phyloP scores from a whole-genome alignment of 805 yeast species.

The Metschnikowia bowlesiae region DNA sequence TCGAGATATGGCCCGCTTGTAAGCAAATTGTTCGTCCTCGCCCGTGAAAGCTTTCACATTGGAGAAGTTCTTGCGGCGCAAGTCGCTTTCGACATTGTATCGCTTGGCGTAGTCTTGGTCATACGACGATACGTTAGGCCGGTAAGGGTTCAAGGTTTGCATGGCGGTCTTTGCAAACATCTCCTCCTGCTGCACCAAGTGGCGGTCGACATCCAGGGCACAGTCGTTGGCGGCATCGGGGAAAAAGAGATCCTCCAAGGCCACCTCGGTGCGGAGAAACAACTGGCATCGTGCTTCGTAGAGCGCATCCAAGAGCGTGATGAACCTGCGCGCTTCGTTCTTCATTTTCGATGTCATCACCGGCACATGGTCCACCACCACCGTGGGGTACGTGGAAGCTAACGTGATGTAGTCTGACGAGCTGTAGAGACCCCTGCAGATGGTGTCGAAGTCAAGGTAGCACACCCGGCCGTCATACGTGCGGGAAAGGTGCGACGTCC shows the following conservation, averaged over 20 bases:
- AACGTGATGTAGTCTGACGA: constrained; percentile 69
- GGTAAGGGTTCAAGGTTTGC: constrained; percentile 57
- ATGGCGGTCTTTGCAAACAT: constrained; percentile 63
- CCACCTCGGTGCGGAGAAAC: constrained; percentile 47
- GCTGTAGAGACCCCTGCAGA: constrained; percentile 55
- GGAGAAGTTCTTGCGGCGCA: constrained; percentile 29
- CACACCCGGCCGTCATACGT: constrained; percentile 35
- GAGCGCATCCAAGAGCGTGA: constrained; percentile 62
- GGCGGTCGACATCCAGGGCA: constrained; percentile 25
- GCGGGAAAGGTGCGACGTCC: constrained; percentile 45
- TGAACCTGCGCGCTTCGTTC: constrained; percentile 65
- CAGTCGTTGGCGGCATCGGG: constrained; percentile 37
- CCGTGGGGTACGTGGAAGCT: constrained; percentile 54
- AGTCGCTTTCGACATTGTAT: constrained; percentile 6
- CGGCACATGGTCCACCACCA: constrained; percentile 61
- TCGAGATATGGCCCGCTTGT: constrained; percentile 64
- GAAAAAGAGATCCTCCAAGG: constrained; percentile 54
- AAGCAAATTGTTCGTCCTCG: constrained; percentile 73
- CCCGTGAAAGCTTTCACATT: constrained; percentile 61
- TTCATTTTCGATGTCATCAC: constrained; percentile 51
- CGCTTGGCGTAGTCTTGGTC: constrained; percentile 41
- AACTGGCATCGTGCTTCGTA: constrained; percentile 65
- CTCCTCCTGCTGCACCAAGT: constrained; percentile 59
- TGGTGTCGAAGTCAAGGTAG: constrained; percentile 46
- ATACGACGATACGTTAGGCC: constrained; percentile 66